Conservation (phyloP, 2,329 filamentous ascomycete genomes). For the Penicillium sclerotiorum region DNA sequence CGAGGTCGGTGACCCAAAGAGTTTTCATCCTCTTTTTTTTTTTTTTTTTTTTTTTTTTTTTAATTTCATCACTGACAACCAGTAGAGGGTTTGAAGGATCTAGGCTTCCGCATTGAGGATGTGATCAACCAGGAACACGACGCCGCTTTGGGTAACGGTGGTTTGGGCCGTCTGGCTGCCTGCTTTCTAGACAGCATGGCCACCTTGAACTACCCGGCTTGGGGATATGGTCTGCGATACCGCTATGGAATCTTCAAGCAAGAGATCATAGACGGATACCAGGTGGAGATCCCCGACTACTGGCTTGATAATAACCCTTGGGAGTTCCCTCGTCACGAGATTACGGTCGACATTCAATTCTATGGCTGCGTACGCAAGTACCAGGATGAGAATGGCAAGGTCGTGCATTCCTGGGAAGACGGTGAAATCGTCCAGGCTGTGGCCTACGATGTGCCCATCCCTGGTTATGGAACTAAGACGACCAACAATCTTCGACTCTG, state of each 20-base stretch:
- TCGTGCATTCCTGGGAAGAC: conserved; percentile 78
- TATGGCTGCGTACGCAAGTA: conserved; percentile 80
- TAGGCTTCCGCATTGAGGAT: conserved; percentile 97
- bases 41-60: too few species aligned
- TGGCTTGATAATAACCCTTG: conserved; percentile 99
- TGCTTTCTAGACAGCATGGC: conserved; percentile 97
- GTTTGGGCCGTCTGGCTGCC: conserved; percentile 88
- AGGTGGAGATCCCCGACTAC: conserved; percentile 97
- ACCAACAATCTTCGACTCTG: conserved; percentile 97
- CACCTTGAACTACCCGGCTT: conserved; percentile 91
- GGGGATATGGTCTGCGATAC: conserved; percentile 96
- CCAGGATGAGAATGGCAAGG: conserved; percentile 74
- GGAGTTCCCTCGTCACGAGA: conserved; percentile 96
- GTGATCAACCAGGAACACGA: conserved; percentile 94
- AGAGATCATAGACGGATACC: conserved; percentile 96
- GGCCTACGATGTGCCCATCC: conserved; percentile 90
- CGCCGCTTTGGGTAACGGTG: conserved; percentile 93
- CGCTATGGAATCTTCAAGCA: conserved; percentile 99
- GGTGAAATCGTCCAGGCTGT: conserved; percentile 91
- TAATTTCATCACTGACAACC: conserved; percentile 18
- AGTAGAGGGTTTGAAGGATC: conserved; percentile 77
- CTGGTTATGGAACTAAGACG: conserved; percentile 83
- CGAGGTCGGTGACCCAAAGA: conserved; percentile 60
- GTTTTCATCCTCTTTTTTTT: too few species aligned
- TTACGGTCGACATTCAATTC: conserved; percentile 96